Evolutionary conservation across 1,139 yeast species (phyloP), one percentile per base, ranked within the genome.

Genomic region (Taphrina deformans): DNA sequence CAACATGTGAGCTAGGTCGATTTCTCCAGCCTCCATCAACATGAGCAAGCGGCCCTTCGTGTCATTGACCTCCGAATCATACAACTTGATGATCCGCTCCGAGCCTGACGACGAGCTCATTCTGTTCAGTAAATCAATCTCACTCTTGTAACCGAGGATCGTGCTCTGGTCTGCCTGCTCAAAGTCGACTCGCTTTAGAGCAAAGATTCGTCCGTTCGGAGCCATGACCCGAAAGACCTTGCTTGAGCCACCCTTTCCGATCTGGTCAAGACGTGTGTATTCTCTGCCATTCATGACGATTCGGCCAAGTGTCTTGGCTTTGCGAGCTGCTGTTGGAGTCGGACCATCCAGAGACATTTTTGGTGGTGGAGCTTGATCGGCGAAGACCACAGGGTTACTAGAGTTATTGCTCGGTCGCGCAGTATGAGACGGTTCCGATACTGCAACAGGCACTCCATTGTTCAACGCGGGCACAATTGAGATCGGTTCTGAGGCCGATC

Each of bases 1-100:
- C 65, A 93, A 79, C 10, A 92, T 92, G 71, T 86, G 91, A 0
- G 97, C 95, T 44, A 93, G 77, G 74, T 93, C 99, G 64, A 88
- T 83, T 70, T 93, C 97, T 24, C 99, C 99, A 73, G 96, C 89
- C 75, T 93, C 99, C 97, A 93, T 90, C 0, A 93, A 89, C 69
- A 67, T 67, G 16, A 51, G 55, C 21, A 92, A 78, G 71, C 83
- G 82, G 35, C 92, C 80, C 1, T 86, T 80, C 0, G 87, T 85
- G 45, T 83, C 84, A 1, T 82, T 82, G 70, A 90, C 79, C 35
- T 88, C 87, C 73, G 87, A 84, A 73, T 91, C 97, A 52, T 88
- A 77, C 56, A 93, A 78, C 70, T 83, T 82, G 3, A 95, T 96
- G 3, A 93, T 97, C 66, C 97, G 79, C 29, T 83, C 83, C 65